Evolutionary conservation across 2,329 filamentous ascomycete genomes (phyloP).

Genomic region (Alternaria incomplexa): DNA sequence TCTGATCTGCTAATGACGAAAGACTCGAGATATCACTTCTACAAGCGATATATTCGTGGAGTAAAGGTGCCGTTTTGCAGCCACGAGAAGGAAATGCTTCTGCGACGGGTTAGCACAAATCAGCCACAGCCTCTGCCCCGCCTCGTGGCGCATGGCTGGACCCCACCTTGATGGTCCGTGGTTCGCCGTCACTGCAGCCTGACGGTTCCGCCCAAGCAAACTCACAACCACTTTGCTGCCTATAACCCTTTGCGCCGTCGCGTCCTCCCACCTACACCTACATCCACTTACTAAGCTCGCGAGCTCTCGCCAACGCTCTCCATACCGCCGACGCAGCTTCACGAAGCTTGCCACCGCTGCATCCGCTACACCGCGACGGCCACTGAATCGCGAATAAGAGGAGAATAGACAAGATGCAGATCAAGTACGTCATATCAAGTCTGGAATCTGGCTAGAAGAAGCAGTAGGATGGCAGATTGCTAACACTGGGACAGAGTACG

Average conservation of each 20-base stretch:
- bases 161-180: constrained; percentile 13
- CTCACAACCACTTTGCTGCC: constrained; percentile 4
- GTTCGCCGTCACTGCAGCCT: constrained; percentile 9
- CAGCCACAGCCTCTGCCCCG: constrained; percentile 10
- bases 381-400: neutral
- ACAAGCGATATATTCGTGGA: neutral
- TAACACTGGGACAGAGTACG: constrained; percentile 71
- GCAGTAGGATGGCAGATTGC: neutral
- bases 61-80: neutral
- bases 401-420: constrained; percentile 38
- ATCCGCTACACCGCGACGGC: neutral
- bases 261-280: neutral
- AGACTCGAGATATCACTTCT: too few species aligned
- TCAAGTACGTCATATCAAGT: constrained; percentile 35
- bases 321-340: neutral
- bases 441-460: neutral
- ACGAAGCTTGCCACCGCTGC: neutral
- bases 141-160: constrained; percentile 6
- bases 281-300: neutral
- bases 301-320: neutral
- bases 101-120: neutral
- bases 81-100: neutral
- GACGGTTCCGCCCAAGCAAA: constrained; percentile 2
- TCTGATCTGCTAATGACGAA: neutral
- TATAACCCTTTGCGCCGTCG: neutral